Evolutionary conservation across 1,139 yeast genomes (phyloP).

Genomic region (Meyerozyma elateridarum): DNA sequence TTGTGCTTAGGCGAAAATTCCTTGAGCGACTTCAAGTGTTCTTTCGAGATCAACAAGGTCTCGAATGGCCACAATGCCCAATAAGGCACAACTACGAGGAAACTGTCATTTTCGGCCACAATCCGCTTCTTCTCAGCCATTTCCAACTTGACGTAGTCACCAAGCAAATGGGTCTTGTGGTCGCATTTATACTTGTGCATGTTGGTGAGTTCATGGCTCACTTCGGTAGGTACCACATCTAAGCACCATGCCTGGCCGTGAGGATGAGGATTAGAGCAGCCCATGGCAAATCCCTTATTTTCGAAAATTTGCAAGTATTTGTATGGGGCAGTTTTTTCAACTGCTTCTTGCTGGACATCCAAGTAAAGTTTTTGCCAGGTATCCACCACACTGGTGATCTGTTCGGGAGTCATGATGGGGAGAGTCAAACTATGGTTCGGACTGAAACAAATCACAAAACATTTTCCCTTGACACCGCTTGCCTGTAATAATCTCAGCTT

Average conservation of each 20-base stretch:
- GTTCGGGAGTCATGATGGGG: slow-evolving; percentile 51
- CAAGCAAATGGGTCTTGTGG: slow-evolving; percentile 48
- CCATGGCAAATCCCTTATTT: slow-evolving; percentile 78
- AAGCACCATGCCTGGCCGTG: slow-evolving; percentile 81
- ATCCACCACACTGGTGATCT: slow-evolving; percentile 44
- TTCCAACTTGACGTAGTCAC: slow-evolving; percentile 63
- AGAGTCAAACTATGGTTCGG: slow-evolving; percentile 69
- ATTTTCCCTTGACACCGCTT: slow-evolving; percentile 62
- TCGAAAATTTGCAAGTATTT: slow-evolving; percentile 71
- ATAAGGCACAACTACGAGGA: slow-evolving; percentile 70
- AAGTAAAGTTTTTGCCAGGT: slow-evolving; percentile 58
- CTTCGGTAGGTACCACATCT: slow-evolving; percentile 64
- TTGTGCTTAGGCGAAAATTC: slow-evolving; percentile 49
- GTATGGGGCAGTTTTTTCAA: slow-evolving; percentile 39
- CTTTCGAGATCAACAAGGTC: slow-evolving; percentile 55
- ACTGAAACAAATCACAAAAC: slow-evolving; percentile 68
- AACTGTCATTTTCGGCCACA: slow-evolving; percentile 57
- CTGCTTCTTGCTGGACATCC: slow-evolving; percentile 34
- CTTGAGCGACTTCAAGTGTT: slow-evolving; percentile 47
- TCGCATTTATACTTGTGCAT: slow-evolving; percentile 45
- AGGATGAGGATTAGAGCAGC: slow-evolving; percentile 79
- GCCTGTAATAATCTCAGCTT: slow-evolving; percentile 47
- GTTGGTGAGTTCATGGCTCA: slow-evolving; percentile 51
- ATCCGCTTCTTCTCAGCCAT: slow-evolving; percentile 46
- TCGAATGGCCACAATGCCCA: slow-evolving; percentile 89